These are phyloP conservation scores for Saraca asoca DNA, from an alignment of 331 rosid species.

Conservation along the genomic window DNA sequence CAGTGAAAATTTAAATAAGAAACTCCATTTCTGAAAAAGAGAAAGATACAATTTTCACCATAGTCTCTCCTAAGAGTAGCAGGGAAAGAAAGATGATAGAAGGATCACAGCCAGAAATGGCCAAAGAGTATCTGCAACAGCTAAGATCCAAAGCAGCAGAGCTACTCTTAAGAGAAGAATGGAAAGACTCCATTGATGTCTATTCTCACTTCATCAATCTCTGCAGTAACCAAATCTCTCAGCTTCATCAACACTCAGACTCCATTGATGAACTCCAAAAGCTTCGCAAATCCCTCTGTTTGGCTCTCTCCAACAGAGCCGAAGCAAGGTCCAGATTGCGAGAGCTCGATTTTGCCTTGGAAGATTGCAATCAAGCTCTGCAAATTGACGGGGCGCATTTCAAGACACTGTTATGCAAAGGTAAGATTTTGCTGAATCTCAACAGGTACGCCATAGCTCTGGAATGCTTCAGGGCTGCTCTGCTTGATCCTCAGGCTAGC, in stretches of 20 bases:
- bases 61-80: not conserved
- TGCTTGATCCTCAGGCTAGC: conserved; percentile 51
- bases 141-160: conserved; percentile 87
- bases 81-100: conserved; percentile 5
- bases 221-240: conserved; percentile 49
- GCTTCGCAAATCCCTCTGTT: conserved; percentile 68
- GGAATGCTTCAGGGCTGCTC: conserved; percentile 59
- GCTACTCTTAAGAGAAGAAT: conserved; percentile 81
- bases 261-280: conserved; percentile 32
- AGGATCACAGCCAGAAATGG: conserved; percentile 41
- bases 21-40: conserved; percentile 5
- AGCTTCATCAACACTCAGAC: conserved; percentile 10
- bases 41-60: not conserved
- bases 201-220: conserved; percentile 66
- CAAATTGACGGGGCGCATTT: conserved; percentile 61
- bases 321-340: conserved; percentile 68
- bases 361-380: conserved; percentile 71
- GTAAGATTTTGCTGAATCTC: conserved; percentile 70
- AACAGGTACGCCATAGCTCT: conserved; percentile 63
- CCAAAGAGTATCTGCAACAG: conserved; percentile 56
- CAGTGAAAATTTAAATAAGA: conserved; percentile 32
- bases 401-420: conserved; percentile 83
- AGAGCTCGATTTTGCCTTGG: conserved; percentile 49
- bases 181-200: conserved; percentile 55
- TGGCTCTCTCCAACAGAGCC: conserved; percentile 80